Evolutionary conservation across 1,139 yeast genomes (phyloP), one percentile per base, ranked within the genome.

Genomic region (Debaryomycetaceae sp.): DNA sequence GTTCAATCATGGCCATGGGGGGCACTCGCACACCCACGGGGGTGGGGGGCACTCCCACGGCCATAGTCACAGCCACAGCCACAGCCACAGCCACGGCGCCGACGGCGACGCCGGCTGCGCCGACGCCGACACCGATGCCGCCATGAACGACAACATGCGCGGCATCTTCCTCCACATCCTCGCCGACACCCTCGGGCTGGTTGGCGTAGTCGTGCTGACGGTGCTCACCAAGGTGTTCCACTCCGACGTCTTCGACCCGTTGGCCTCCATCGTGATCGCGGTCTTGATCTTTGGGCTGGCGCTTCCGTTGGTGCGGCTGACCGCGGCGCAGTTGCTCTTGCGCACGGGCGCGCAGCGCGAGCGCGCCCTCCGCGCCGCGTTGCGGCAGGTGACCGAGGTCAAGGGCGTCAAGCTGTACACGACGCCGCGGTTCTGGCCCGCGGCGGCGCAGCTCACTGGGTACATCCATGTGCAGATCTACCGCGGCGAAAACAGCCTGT

Each of bases 131-230:
- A 21, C 16, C 7, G 25, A 23, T 21, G 52, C 48, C 23, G 56
- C 56, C 18, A 58, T 61, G 64, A 84, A 84, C 50, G 96, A 89
- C 47, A 91, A 91, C 52, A 85, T 91, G 94, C 78, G 80, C 39
- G 99, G 99, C 15, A 86, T 91, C 8, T 91, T 91, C 45, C 62
- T 91, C 27, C 99, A 91, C 46, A 84, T 91, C 27, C 56, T 91
- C 28, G 98, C 99, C 0, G 99, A 91, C 48, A 91, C 98, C 0
- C 63, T 93, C 20, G 98, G 99, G 0, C 89, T 97, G 0, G 95
- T 88, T 0, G 97, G 98, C 4, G 99, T 93, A 16, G 91, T 93
- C 9, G 57, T 85, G 1, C 88, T 97, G 0, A 91, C 98, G 0
- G 35, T 82, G 2, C 55, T 82, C 24, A 78, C 83, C 15, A 76